phyloP scores from a whole-genome alignment of 768 basidiomycete genomes.

The Calocera viscosa region DNA sequence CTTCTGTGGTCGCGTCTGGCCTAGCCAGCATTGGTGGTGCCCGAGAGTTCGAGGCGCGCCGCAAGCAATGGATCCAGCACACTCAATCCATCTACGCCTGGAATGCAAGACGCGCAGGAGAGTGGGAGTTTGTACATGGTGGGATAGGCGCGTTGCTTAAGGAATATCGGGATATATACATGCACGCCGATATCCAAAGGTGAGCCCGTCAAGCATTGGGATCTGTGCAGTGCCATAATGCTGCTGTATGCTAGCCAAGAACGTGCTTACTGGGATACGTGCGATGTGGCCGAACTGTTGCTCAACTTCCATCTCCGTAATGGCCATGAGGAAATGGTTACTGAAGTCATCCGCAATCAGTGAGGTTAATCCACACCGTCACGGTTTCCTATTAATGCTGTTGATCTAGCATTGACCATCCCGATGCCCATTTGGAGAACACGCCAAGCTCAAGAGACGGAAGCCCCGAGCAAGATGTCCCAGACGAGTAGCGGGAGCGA shows the following conservation, averaged over 20 bases:
- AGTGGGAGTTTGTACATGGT: background rate
- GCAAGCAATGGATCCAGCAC: background rate
- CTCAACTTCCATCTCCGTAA: background rate
- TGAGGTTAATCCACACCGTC: too few species aligned
- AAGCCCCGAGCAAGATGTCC: too few species aligned
- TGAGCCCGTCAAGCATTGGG: background rate
- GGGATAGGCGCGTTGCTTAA: background rate
- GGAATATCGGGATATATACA: background rate
- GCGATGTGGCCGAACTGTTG: background rate
- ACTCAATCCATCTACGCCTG: background rate
- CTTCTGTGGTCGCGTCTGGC: background rate
- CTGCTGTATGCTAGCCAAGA: background rate
- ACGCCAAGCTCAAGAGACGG: too few species aligned
- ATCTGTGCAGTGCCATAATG: background rate
- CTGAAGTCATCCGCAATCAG: too few species aligned
- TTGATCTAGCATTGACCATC: too few species aligned
- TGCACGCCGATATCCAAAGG: background rate
- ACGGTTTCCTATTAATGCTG: too few species aligned
- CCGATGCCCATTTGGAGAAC: too few species aligned
- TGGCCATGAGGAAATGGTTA: background rate
- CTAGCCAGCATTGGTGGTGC: background rate
- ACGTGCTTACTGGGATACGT: background rate
- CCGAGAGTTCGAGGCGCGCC: background rate
- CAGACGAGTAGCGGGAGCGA: too few species aligned
- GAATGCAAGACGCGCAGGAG: background rate